Evolutionary conservation across 2,329 filamentous ascomycete species (phyloP).

Genomic region (Fusarium pseudonygamai): DNA sequence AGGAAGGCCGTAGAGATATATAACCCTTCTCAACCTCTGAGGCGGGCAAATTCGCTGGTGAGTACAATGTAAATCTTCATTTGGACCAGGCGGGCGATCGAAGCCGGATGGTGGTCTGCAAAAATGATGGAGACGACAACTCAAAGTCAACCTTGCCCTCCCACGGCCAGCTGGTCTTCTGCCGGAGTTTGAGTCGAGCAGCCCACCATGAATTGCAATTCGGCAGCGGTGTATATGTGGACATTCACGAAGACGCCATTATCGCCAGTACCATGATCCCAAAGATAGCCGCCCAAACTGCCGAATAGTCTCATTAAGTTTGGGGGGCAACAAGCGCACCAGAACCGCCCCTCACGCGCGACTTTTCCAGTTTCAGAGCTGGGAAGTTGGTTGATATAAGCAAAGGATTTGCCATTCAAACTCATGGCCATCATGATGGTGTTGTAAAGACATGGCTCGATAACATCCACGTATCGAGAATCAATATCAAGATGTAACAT

Average conservation of each 20-base stretch:
- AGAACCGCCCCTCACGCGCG: slow-evolving; percentile 49
- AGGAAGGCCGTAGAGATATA: slow-evolving; percentile 55
- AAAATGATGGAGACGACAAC: not conserved
- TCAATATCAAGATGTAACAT: slow-evolving; percentile 64
- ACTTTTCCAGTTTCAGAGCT: slow-evolving; percentile 44
- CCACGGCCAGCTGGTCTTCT: slow-evolving; percentile 64
- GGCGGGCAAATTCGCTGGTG: slow-evolving; percentile 35
- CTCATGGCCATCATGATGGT: slow-evolving; percentile 67
- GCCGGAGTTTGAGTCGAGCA: slow-evolving; percentile 45
- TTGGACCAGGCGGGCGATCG: slow-evolving; percentile 39
- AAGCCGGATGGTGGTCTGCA: not conserved
- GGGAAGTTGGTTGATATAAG: slow-evolving; percentile 69
- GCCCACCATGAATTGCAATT: slow-evolving; percentile 51
- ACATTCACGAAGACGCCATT: slow-evolving; percentile 56
- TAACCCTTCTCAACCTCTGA: slow-evolving; percentile 57
- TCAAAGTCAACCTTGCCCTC: slow-evolving; percentile 34
- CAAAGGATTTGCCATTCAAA: slow-evolving; percentile 65
- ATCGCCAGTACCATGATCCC: slow-evolving; percentile 51
- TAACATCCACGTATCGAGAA: slow-evolving; percentile 63
- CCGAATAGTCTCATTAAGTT: slow-evolving; percentile 66
- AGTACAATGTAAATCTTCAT: slow-evolving; percentile 47
- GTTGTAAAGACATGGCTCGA: slow-evolving; percentile 71
- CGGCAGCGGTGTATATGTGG: slow-evolving; percentile 63
- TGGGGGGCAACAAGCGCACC: slow-evolving; percentile 68
- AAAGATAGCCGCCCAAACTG: slow-evolving; percentile 65